Evolutionary conservation across 257 asterid genomes (phyloP).

Genomic region (Ilex asprella): DNA sequence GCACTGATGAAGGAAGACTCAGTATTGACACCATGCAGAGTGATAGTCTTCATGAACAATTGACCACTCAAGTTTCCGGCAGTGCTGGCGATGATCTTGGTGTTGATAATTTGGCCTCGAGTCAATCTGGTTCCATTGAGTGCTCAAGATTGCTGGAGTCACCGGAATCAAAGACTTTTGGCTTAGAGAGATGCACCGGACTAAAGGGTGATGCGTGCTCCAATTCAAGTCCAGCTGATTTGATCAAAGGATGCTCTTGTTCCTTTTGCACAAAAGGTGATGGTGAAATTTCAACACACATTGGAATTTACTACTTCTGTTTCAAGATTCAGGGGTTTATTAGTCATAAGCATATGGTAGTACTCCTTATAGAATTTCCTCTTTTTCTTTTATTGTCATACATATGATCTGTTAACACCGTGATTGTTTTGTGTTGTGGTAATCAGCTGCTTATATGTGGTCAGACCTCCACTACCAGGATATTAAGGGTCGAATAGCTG

Average conservation of each 20-base stretch:
- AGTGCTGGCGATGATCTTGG: constrained; percentile 40
- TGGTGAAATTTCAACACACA: neutral
- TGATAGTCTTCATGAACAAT: constrained; percentile 7
- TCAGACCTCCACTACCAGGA: constrained; percentile 84
- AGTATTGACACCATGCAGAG: constrained; percentile 25
- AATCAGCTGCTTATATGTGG: constrained; percentile 75
- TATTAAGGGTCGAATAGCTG: constrained; percentile 60
- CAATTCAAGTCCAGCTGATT: constrained; percentile 27
- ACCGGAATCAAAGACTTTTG: constrained; percentile 58
- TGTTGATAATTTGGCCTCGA: constrained; percentile 43
- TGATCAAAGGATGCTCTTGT: constrained; percentile 59
- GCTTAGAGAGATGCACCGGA: constrained; percentile 36
- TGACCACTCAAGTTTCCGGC: constrained; percentile 4
- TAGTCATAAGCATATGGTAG: neutral
- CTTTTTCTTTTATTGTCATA: neutral
- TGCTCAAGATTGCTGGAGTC: constrained; percentile 48
- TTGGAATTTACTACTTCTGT: neutral
- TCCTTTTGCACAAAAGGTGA: constrained; percentile 85
- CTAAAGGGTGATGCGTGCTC: constrained; percentile 29
- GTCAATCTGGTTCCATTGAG: constrained; percentile 65
- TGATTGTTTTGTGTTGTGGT: constrained; percentile 16
- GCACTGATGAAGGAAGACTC: constrained; percentile 28
- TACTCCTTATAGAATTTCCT: neutral
- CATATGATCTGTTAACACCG: constrained; percentile 10
- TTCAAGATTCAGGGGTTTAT: neutral